Evolutionary conservation across 1,284 basidiomycete species (phyloP).

Genomic region (Schizopora paradoxa): DNA sequence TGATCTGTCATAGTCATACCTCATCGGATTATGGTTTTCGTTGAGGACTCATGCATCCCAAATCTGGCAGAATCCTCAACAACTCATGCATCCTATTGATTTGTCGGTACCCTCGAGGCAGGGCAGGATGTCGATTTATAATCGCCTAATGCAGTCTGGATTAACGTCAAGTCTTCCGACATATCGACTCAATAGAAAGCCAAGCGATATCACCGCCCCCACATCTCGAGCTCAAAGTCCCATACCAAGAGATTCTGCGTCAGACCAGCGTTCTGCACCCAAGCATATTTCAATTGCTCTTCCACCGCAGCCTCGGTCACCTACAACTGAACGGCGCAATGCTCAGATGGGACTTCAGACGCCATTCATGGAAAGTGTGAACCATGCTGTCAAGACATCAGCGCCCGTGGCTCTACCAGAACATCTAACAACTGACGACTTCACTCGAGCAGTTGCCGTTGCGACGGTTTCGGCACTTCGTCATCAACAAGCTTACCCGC

Average conservation of each 20-base stretch:
- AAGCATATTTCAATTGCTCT: neutral
- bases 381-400: slow-evolving; percentile 63
- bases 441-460: slow-evolving; percentile 85
- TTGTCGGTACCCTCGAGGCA: slow-evolving; percentile 38
- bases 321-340: slow-evolving; percentile 41
- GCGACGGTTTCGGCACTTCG: slow-evolving; percentile 83
- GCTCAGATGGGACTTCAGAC: slow-evolving; percentile 54
- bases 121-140: slow-evolving; percentile 71
- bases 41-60: slow-evolving; percentile 96
- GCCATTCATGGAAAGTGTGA: slow-evolving; percentile 75
- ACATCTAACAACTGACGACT: slow-evolving; percentile 77
- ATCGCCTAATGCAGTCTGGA: slow-evolving; percentile 47
- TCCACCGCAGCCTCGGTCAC: slow-evolving; percentile 28
- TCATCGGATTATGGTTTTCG: slow-evolving; percentile 98
- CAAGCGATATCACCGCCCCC: slow-evolving; percentile 10
- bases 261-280: slow-evolving; percentile 1
- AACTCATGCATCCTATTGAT: slow-evolving; percentile 69
- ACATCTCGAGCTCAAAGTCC: slow-evolving; percentile 35
- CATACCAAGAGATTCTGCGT: slow-evolving; percentile 32
- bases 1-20: slow-evolving; percentile 81
- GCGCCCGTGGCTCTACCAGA: slow-evolving; percentile 57
- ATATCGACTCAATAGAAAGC: slow-evolving; percentile 15
- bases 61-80: slow-evolving; percentile 98
- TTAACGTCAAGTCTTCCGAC: slow-evolving; percentile 9
- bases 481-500: slow-evolving; percentile 58